A percentile compares a stretch with the other conserved stretches of the same genome.
Conservation (phyloP, 495 filamentous ascomycete genomes). For the Penicillium goetzii region DNA sequence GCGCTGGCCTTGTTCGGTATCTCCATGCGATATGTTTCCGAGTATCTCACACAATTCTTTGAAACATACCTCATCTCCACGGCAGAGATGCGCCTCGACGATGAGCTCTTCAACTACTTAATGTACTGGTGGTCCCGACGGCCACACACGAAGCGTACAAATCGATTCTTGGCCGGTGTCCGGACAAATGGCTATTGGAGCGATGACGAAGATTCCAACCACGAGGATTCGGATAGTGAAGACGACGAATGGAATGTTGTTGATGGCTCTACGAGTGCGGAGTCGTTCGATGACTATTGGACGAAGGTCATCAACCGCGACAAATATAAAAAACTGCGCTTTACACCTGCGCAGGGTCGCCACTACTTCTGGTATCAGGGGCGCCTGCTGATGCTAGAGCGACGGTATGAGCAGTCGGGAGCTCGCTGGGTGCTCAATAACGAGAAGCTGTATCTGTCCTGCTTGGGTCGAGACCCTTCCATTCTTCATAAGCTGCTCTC, state of each 20-base stretch:
- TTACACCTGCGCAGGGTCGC: conserved; percentile 65
- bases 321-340: conserved; percentile 63
- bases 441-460: conserved; percentile 66
- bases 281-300: conserved; percentile 49
- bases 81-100: conserved; percentile 66
- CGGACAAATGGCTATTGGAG: conserved; percentile 55
- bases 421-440: conserved; percentile 40
- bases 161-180: conserved; percentile 65
- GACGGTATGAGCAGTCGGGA: conserved; percentile 40
- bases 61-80: conserved; percentile 49
- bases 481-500: conserved; percentile 67
- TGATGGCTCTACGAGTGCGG: background rate
- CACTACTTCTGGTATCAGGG: conserved; percentile 70
- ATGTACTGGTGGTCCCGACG: conserved; percentile 73
- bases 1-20: conserved; percentile 53
- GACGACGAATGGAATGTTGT: conserved; percentile 19
- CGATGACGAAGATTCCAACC: conserved; percentile 47
- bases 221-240: conserved; percentile 38
- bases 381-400: conserved; percentile 58
- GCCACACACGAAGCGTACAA: conserved; percentile 57
- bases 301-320: conserved; percentile 47
- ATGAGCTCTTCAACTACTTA: conserved; percentile 70
- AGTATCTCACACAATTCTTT: conserved; percentile 42
- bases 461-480: conserved; percentile 66
- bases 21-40: conserved; percentile 52